Base-by-base conservation (phyloP, 345 rosid genomes). In the Trapa bicornis region DNA sequence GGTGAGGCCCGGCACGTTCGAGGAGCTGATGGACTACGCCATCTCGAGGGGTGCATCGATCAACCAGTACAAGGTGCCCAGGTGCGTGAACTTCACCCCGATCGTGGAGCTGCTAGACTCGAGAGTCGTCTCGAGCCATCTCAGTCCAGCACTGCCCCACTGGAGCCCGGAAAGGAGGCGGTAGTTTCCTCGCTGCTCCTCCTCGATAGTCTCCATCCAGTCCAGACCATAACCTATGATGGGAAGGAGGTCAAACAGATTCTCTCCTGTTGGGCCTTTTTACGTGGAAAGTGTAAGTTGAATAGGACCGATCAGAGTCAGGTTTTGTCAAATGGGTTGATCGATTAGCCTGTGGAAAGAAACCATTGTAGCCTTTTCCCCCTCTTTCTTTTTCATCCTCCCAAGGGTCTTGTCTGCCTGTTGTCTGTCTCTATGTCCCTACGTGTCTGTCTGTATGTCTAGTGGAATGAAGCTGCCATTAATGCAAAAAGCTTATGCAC, bases 21-120 rank as follows among this genome's bases (percentile, higher is more conserved):
- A 94, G 73, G 99, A 91, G 75, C 68, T 94, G 37, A 94, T 94
- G 97, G 99, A 94, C 73, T 91, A 91, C 57, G 96, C 97, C 2
- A 89, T 94, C 62, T 89, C 99, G 17, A 81, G 95, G 60, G 97
- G 99, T 0, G 99, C 99, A 0, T 94, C 99, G 3, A 94, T 94
- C 61, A 94, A 94, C 65, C 99, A 94, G 75, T 94, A 94, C 62
- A 94, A 94, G 79, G 99, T 84, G 48, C 97, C 99, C 11, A 79
- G 99, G 75, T 94, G 99, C 73, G 97, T 94, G 2, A 94, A 81
- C 75, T 91, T 82, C 70, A 85, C 87, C 9, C 97, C 99, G 5
- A 91, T 91, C 13, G 77, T 91, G 85, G 97, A 94, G 78, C 68
- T 94, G 68, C 86, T 94, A 3, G 95, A 91, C 79, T 87, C 89